Base-by-base conservation (phyloP, 225 moss, liverwort and hornwort genomes). In the Climacium dendroides region DNA sequence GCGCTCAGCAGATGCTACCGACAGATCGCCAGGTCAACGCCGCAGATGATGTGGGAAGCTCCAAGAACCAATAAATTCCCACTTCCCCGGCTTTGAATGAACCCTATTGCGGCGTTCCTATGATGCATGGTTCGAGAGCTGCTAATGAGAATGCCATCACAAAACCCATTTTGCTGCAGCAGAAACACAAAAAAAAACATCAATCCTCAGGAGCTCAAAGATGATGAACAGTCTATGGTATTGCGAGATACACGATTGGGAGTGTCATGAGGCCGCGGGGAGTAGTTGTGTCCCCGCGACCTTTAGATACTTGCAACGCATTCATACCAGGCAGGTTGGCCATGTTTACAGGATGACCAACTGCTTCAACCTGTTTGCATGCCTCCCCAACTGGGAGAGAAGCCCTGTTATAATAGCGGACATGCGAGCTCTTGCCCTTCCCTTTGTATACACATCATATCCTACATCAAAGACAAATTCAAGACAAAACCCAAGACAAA, bases 1-100 rank as follows among this genome's bases (percentile, higher is more conserved):
- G 2, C 1, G 11, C 0, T 10, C 20, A 6, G 4, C 11, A 3
- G n/a, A 1, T 0, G 0, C 2, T 0, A 10, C 28, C 47, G 18
- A 29, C 28, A 0, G 3, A 11, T 19, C 24, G 13, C 11, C 11
- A 11, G 2, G 48, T 30, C 30, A 30, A 48, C 30, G 7, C 48
- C 47, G 19, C 48, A 8, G 48, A 73, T 48, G 47, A 0, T 0
- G 0, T 0, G 0, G 1, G 0, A 0, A 0, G 4, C 0, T 47
- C 11, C 17, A 18, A 45, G 18, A 29, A 16, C 6, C 0, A 0
- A 47, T 72, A 72, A 9, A 7, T 7, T 29, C 30, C 2, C 0
- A 7, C 19, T 10, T 32, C 5, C 7, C 3, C 34, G 12, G 50
- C 13, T 34, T 34, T 13, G 20, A 50, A 34, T 34, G 34, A 0